Evolutionary conservation across 2,329 filamentous ascomycete species (phyloP).

Genomic region (Exserohilum rostratum): DNA sequence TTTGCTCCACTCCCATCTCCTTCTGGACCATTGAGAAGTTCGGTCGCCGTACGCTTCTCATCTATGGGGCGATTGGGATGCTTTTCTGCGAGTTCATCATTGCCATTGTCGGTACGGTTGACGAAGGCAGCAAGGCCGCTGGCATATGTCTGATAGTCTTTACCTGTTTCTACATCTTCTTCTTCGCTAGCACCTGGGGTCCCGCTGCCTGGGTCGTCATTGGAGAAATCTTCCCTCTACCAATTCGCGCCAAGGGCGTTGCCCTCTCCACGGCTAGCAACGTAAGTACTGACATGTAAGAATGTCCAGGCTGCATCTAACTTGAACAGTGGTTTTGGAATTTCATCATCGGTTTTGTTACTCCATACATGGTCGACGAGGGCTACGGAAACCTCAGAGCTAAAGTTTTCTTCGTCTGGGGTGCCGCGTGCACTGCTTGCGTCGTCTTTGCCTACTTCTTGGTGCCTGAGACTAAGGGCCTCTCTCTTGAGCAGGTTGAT

Average conservation of each 20-base stretch:
- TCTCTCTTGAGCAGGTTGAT: constrained; percentile 78
- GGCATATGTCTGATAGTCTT: constrained; percentile 71
- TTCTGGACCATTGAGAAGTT: constrained; percentile 85
- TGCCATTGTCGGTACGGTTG: constrained; percentile 65
- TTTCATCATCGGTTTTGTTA: constrained; percentile 61
- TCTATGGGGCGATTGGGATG: constrained; percentile 82
- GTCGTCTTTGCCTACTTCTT: constrained; percentile 73
- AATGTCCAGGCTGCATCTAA: neutral
- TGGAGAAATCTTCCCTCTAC: constrained; percentile 88
- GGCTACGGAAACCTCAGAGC: constrained; percentile 69
- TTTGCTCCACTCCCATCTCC: constrained; percentile 81
- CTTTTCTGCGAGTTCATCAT: constrained; percentile 86
- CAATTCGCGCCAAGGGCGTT: constrained; percentile 86
- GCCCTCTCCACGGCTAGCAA: constrained; percentile 86
- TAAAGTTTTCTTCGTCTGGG: constrained; percentile 63
- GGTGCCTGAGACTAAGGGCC: constrained; percentile 79
- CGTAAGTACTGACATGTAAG: constrained; percentile 27
- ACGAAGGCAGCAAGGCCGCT: constrained; percentile 57
- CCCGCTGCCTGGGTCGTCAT: constrained; percentile 75
- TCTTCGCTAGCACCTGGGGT: constrained; percentile 89
- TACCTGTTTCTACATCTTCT: constrained; percentile 92
- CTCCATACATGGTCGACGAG: constrained; percentile 72
- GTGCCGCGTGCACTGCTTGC: constrained; percentile 57
- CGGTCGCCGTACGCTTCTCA: constrained; percentile 79
- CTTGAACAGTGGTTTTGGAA: constrained; percentile 71